A percentile compares a stretch with the other conserved stretches of the same genome.
phyloP scores from a whole-genome alignment of 2,329 filamentous ascomycete genomes.

The Alternaria angustiovoidea region DNA sequence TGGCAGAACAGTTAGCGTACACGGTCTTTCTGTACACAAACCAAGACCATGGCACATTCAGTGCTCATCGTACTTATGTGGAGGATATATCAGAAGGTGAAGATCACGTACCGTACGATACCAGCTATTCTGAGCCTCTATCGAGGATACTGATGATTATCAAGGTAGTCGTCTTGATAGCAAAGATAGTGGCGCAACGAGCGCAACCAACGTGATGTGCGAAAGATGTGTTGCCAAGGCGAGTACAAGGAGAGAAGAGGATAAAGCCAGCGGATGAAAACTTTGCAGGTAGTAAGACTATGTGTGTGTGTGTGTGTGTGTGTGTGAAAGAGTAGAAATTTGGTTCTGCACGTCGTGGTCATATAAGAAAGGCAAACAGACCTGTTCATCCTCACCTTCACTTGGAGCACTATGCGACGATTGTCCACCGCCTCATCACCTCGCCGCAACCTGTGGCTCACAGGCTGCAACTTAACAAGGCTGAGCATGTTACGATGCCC shows the following conservation, averaged over 20 bases:
- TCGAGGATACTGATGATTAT: not conserved
- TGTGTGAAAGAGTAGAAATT: not conserved
- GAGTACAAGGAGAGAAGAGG: not conserved
- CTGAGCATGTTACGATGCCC: not conserved
- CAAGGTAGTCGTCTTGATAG: too few species aligned
- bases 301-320: too few species aligned
- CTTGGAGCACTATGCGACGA: constrained; percentile 1
- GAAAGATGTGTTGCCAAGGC: not conserved
- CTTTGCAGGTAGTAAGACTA: not conserved
- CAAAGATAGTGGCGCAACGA: not conserved
- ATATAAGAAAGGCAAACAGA: constrained; percentile 4
- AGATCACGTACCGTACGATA: not conserved
- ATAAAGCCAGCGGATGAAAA: not conserved
- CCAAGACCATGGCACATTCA: not conserved
- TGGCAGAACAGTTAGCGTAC: not conserved
- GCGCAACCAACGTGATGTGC: not conserved
- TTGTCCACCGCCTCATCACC: not conserved
- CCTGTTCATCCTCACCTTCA: constrained; percentile 3
- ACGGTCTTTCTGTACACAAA: not conserved
- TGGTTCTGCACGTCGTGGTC: not conserved
- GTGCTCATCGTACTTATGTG: not conserved
- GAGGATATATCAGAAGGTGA: not conserved
- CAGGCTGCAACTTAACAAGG: not conserved
- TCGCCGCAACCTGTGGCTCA: constrained; percentile 8
- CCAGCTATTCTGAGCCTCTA: not conserved